phyloP scores from a whole-genome alignment of 352 stramenopile genomes.

The Phytopythium ostracodes region DNA sequence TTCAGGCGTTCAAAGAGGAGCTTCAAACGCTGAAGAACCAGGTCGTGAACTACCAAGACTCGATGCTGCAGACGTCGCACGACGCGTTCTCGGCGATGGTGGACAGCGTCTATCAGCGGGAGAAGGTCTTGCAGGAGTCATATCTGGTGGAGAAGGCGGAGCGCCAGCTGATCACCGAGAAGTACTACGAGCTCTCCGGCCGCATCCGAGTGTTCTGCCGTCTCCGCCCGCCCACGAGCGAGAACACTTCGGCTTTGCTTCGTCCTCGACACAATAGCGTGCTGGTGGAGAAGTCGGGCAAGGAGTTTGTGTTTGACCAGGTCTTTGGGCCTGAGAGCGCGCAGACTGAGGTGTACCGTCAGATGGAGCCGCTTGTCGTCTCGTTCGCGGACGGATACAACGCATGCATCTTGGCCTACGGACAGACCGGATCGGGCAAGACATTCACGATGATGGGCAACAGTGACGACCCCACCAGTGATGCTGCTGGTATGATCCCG shows the following conservation, averaged over 20 bases:
- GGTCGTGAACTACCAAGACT: conserved; percentile 30
- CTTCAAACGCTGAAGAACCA: conserved; percentile 36
- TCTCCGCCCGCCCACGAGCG: conserved; percentile 47
- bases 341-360: conserved; percentile 92
- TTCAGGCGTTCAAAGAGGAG: conserved; percentile 32
- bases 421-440: conserved; percentile 95
- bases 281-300: conserved; percentile 83
- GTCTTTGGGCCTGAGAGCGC: conserved; percentile 93
- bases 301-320: conserved; percentile 97
- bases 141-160: conserved; percentile 75
- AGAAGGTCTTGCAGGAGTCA: conserved; percentile 57
- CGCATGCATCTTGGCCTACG: conserved; percentile 99
- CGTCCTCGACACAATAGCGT: conserved; percentile 89
- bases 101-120: conserved; percentile 36
- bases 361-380: conserved; percentile 94
- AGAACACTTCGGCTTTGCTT: conserved; percentile 33
- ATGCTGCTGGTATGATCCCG: conserved; percentile 91
- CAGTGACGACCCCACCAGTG: conserved; percentile 22
- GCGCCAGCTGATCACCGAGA: conserved; percentile 79
- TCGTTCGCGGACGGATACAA: conserved; percentile 98
- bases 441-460: conserved; percentile 96
- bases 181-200: conserved; percentile 89
- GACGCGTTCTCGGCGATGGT: conserved; percentile 41
- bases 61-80: conserved; percentile 27
- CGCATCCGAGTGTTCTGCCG: conserved; percentile 94